A percentile compares a stretch with the other conserved stretches of the same genome.
These are phyloP conservation scores for Curvularia sp. DNA, from an alignment of 2,329 filamentous ascomycete species.

Conservation along the genomic window DNA sequence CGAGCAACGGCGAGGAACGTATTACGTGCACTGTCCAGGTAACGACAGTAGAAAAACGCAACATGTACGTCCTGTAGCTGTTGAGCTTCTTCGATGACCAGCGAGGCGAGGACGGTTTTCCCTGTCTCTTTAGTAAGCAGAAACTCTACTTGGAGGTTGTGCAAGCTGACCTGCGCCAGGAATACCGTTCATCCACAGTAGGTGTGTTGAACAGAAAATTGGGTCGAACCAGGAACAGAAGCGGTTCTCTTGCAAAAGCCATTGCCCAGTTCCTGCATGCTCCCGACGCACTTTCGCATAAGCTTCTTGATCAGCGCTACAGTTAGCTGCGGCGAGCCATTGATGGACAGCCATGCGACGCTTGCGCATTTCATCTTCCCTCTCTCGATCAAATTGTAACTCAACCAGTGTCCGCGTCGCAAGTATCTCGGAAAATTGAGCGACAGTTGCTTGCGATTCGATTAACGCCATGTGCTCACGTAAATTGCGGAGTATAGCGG, in stretches of 20 bases:
- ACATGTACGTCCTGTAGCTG: constrained; percentile 13
- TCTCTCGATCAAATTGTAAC: neutral
- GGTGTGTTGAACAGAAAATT: constrained; percentile 15
- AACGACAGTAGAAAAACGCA: constrained; percentile 35
- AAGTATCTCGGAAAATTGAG: constrained; percentile 19
- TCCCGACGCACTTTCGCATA: constrained; percentile 4
- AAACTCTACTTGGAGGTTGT: neutral
- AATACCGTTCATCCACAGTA: constrained; percentile 27
- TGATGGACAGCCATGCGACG: neutral
- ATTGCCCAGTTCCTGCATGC: constrained; percentile 24
- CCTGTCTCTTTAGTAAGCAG: constrained; percentile 19
- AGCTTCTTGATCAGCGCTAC: constrained; percentile 3
- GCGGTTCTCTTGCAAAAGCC: constrained; percentile 31
- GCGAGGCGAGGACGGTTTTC: constrained; percentile 39
- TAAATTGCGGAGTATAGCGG: constrained; percentile 37
- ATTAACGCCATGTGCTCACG: constrained; percentile 36
- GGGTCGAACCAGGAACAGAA: constrained; percentile 29
- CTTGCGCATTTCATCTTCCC: neutral
- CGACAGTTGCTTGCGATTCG: constrained; percentile 29
- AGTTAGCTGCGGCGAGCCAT: constrained; percentile 5
- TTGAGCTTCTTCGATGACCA: constrained; percentile 31
- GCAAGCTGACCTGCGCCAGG: constrained; percentile 20
- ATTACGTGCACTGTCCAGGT: constrained; percentile 15
- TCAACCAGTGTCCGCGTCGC: neutral
- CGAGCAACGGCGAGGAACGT: constrained; percentile 6